These are phyloP conservation scores for Cyberlindnera euphorbiae DNA, from an alignment of 805 yeast genomes.

Conservation along the genomic window DNA sequence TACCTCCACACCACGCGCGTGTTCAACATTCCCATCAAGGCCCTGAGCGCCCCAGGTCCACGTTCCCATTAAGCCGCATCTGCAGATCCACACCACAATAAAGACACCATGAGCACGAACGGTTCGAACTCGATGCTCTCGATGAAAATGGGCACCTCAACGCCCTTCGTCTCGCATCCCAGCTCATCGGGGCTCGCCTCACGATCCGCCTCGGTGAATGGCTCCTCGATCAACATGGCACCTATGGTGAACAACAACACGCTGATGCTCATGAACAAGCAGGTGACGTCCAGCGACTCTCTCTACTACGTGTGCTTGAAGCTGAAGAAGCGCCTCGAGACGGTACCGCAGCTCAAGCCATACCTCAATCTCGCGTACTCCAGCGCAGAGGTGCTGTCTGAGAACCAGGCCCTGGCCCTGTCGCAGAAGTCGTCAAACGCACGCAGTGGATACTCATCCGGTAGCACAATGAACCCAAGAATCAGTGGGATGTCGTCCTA, in stretches of 20 bases:
- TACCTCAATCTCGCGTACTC: slow-evolving; percentile 59
- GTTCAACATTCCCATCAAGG: no score
- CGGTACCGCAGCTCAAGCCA: slow-evolving; percentile 63
- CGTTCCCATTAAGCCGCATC: no score
- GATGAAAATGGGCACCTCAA: slow-evolving; percentile 3
- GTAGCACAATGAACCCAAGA: slow-evolving; percentile 25
- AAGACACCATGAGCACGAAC: slow-evolving; percentile 6
- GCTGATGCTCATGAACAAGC: slow-evolving; percentile 53
- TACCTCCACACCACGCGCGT: no score
- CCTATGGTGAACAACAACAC: slow-evolving; percentile 19
- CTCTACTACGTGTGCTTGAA: slow-evolving; percentile 61
- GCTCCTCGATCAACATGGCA: slow-evolving; percentile 10
- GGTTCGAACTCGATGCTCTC: slow-evolving; percentile 9
- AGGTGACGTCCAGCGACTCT: slow-evolving; percentile 60
- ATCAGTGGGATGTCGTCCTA: slow-evolving; percentile 31
- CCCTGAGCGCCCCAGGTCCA: no score
- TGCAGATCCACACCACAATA: no score
- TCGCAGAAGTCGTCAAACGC: slow-evolving; percentile 34
- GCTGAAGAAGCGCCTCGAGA: slow-evolving; percentile 50
- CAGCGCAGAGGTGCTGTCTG: slow-evolving; percentile 64
- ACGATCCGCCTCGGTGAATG: slow-evolving; percentile 10
- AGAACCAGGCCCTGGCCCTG: slow-evolving; percentile 58
- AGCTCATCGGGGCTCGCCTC: slow-evolving; percentile 6
- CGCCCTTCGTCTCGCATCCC: slow-evolving; percentile 7
- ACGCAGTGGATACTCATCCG: slow-evolving; percentile 7